phyloP scores from a whole-genome alignment of 129 eudicot species.

The Arctium lappa region DNA sequence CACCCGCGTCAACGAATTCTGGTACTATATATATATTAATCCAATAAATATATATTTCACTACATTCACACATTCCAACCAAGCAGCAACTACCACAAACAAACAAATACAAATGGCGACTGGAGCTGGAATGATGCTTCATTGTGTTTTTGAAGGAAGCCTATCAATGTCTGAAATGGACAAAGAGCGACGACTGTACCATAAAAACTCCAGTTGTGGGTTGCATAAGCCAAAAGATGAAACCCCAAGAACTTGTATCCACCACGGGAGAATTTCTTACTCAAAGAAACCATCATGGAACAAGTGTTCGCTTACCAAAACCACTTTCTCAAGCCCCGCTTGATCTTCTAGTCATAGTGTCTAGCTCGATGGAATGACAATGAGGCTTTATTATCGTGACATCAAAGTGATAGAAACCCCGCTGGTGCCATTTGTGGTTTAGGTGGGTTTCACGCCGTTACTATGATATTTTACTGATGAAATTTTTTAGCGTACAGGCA shows the following conservation, averaged over 20 bases:
- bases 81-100: too few relatives aligned
- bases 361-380: not conserved
- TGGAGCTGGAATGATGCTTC: not conserved
- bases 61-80: not conserved
- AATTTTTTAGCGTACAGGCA: too few relatives aligned
- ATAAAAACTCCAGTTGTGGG: conserved; percentile 12
- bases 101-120: too few relatives aligned
- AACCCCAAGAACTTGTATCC: too few relatives aligned
- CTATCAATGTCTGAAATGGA: not conserved
- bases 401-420: too few relatives aligned
- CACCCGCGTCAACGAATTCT: not conserved
- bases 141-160: conserved; percentile 2
- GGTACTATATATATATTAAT: conserved; percentile 12
- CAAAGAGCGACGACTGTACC: too few relatives aligned
- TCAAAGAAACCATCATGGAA: too few relatives aligned
- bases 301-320: too few relatives aligned
- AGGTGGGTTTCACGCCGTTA: not conserved
- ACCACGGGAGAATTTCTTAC: too few relatives aligned
- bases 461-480: not conserved
- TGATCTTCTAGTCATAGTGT: too few relatives aligned
- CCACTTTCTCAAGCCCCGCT: too few relatives aligned
- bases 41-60: not conserved
- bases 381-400: too few relatives aligned
- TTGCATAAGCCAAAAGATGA: conserved; percentile 4
- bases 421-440: not conserved